Evolutionary conservation across 495 filamentous ascomycete species (phyloP).

Genomic region (Talaromyces proteolyticus): DNA sequence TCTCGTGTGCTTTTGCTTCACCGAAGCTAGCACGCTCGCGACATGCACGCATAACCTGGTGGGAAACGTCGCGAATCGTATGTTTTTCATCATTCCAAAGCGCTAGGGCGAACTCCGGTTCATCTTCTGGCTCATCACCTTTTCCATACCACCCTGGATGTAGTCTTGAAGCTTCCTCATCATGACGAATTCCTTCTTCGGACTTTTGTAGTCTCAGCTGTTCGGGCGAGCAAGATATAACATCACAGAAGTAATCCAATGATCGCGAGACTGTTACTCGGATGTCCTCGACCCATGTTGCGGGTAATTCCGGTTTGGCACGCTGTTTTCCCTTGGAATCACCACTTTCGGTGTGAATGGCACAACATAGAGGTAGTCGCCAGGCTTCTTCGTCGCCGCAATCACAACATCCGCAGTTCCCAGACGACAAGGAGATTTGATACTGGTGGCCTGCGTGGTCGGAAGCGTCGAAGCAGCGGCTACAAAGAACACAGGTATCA

Average conservation of each 20-base stretch:
- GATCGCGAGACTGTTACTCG: slow-evolving; percentile 76
- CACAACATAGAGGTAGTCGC: slow-evolving; percentile 80
- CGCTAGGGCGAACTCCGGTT: slow-evolving; percentile 76
- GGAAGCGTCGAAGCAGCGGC: slow-evolving; percentile 88
- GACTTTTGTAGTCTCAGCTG: slow-evolving; percentile 84
- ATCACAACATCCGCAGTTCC: slow-evolving; percentile 94
- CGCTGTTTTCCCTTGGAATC: slow-evolving; percentile 60
- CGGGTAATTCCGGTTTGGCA: slow-evolving; percentile 49
- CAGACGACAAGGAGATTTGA: slow-evolving; percentile 73
- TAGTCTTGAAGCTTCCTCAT: slow-evolving; percentile 76
- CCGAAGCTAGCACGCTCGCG: slow-evolving; percentile 64
- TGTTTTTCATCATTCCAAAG: slow-evolving; percentile 99
- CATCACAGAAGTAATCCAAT: slow-evolving; percentile 93
- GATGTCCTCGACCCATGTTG: slow-evolving; percentile 68
- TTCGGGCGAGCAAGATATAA: slow-evolving; percentile 95
- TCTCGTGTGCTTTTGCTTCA: slow-evolving; percentile 71
- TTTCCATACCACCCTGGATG: slow-evolving; percentile 66
- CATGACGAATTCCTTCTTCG: slow-evolving; percentile 66
- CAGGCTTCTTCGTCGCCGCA: slow-evolving; percentile 95
- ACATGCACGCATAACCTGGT: slow-evolving; percentile 89
- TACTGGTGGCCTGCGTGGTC: slow-evolving; percentile 95
- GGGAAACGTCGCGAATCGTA: slow-evolving; percentile 82
- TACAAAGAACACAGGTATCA: slow-evolving; percentile 81
- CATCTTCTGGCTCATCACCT: slow-evolving; percentile 46
- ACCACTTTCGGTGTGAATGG: slow-evolving; percentile 72